Evolutionary conservation across 441 rosid genomes (phyloP), one percentile per base, ranked within the genome.

Genomic region (Erodium texanum): DNA sequence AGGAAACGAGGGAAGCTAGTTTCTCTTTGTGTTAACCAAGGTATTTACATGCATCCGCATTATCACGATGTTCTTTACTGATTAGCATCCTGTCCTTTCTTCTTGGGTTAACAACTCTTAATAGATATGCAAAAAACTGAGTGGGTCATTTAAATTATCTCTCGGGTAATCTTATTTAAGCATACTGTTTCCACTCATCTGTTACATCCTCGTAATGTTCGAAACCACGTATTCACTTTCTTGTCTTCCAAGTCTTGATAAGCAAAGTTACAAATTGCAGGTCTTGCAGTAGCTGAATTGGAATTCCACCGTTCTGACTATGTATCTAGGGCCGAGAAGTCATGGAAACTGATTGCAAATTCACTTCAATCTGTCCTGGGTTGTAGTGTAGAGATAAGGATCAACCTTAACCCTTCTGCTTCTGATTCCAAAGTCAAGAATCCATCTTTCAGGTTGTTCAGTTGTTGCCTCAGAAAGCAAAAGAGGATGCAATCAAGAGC

Each of bases 281-380:
- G 93, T 74, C 71, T 88, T 73, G 96, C 93, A 34, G 81, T 89
- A 22, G 96, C 87, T 66, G 96, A 87, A 68, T 66, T 93, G 70
- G 92, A 87, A 69, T 91, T 93, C 76, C 65, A 78, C 75, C 84
- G 79, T 73, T 80, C 86, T 70, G 79, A 73, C 62, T 77, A 84
- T 72, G 89, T 82, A 66, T 70, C 86, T 12, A 89, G 81, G 78
- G 99, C 99, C 15, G 99, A 93, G 74, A 91, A 84, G 79, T 89
- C 97, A 63, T 93, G 99, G 99, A 93, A 90, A 79, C 64, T 68
- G 59, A 93, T 93, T 61, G 99, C 99, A 70, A 89, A 86, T 73
- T 84, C 86, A 10, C 87, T 93, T 75, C 99, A 87, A 73, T 77
- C 85, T 18, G 72, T 86, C 68, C 73, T 93, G 73, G 97, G 97